Percentiles rank a stretch among this genome's conserved stretches.
phyloP scores from a whole-genome alignment of 768 basidiomycete species.

The Boletus rubropictus region DNA sequence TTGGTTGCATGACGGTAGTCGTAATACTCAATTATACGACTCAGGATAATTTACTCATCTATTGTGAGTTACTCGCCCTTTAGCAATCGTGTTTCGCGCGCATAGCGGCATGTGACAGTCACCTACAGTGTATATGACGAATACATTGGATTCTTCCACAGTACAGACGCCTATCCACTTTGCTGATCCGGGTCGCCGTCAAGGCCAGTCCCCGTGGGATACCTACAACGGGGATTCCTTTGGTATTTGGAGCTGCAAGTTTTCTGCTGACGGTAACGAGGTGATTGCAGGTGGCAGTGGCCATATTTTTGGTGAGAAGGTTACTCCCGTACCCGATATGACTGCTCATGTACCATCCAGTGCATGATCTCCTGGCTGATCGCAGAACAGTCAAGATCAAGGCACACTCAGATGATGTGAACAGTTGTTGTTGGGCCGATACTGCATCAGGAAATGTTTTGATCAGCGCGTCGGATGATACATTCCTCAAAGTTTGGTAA shows the following conservation, averaged over 20 bases:
- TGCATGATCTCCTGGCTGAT: constrained; percentile 85
- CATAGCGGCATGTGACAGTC: constrained; percentile 39
- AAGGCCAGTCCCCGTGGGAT: constrained; percentile 29
- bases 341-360: constrained; percentile 34
- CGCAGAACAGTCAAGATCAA: constrained; percentile 74
- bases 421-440: constrained; percentile 95
- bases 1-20: constrained; percentile 45
- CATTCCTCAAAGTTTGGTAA: constrained; percentile 92
- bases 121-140: constrained; percentile 70
- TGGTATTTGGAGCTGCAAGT: constrained; percentile 90
- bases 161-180: constrained; percentile 61
- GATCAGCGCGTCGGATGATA: constrained; percentile 93
- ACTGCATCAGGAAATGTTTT: constrained; percentile 88
- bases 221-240: constrained; percentile 42
- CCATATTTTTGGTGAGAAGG: constrained; percentile 58
- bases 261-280: constrained; percentile 94
- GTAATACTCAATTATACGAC: constrained; percentile 2
- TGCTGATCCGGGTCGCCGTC: constrained; percentile 40
- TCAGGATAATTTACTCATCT: constrained; percentile 87
- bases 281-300: constrained; percentile 89
- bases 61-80: constrained; percentile 43
- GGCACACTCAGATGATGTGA: constrained; percentile 91
- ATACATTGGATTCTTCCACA: constrained; percentile 55
- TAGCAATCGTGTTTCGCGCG: background rate
- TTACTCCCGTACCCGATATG: background rate